These are phyloP conservation scores for Ustulina deusta DNA, from an alignment of 2,329 filamentous ascomycete species.

Conservation along the genomic window DNA sequence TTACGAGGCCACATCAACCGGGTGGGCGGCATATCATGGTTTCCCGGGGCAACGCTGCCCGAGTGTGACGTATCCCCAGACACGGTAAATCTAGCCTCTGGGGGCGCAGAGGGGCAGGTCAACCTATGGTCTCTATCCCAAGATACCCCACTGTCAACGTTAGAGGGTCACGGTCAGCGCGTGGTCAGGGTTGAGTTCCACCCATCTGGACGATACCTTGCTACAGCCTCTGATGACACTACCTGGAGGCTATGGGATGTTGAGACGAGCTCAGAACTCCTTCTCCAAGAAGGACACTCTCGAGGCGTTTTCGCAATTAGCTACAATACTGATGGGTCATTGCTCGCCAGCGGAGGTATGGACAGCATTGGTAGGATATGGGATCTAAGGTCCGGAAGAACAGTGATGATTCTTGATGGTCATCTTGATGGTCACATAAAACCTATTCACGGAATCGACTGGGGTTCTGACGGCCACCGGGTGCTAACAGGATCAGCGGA, in stretches of 20 bases:
- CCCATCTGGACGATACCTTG: conserved; percentile 88
- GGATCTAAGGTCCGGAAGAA: conserved; percentile 92
- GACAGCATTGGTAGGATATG: conserved; percentile 96
- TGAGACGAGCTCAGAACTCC: conserved; percentile 82
- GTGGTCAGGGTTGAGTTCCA: conserved; percentile 96
- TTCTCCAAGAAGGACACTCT: conserved; percentile 94
- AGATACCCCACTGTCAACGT: conserved; percentile 84
- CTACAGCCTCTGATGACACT: conserved; percentile 94
- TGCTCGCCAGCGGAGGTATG: conserved; percentile 90
- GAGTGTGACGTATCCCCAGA: conserved; percentile 77
- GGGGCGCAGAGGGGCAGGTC: conserved; percentile 87
- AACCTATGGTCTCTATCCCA: conserved; percentile 91
- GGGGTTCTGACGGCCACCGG: conserved; percentile 91
- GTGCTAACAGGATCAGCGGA: conserved; percentile 93
- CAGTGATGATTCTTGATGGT: conserved; percentile 94
- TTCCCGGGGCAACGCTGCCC: conserved; percentile 81
- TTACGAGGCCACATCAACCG: conserved; percentile 89
- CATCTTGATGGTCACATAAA: conserved; percentile 85
- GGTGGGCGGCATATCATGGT: conserved; percentile 91
- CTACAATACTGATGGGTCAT: conserved; percentile 91
- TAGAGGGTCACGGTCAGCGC: conserved; percentile 85
- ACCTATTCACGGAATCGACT: conserved; percentile 92
- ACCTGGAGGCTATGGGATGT: conserved; percentile 96
- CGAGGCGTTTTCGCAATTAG: conserved; percentile 90
- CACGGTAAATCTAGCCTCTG: conserved; percentile 86